Evolutionary conservation across 306 rosid genomes (phyloP), one percentile per base, ranked within the genome.

Genomic region (Astragalus glycyphyllos): DNA sequence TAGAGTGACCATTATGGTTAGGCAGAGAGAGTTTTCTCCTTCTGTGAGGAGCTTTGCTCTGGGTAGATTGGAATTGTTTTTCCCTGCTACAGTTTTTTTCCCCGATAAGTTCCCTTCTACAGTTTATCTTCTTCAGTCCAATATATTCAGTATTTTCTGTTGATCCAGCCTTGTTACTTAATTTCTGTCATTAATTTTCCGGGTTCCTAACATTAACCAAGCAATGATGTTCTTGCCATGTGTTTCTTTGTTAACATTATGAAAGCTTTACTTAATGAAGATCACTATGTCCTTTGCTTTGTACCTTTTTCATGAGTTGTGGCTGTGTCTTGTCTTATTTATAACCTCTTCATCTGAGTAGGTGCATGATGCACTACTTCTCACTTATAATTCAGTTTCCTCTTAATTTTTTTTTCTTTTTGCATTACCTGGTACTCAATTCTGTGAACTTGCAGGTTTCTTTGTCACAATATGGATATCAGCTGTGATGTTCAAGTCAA

Each of bases 401-500:
- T 72, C 68, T 42, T 67, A 26, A 51, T 65, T 46, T 68, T 4
- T 12, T 38, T 56, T 71, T 68, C 60, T 68, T 59, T 46, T 7
- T 50, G 8, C 38, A 31, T 57, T 47, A 31, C 15, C 55, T 47
- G 56, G 58, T 42, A 34, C 31, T 68, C 63, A 35, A 74, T 79
- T 51, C 38, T 65, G 79, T 41, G 37, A 74, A 81, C 71, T 71
- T 88, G 80, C 89, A 89, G 97, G 97, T 71, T 91, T 91, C 80
- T 87, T 95, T 78, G 81, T 89, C 62, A 86, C 91, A 46, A 86
- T 95, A 75, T 91, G 99, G 89, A 80, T 95, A 71, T 84, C 96
- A 20, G 97, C 90, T 84, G 90, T 95, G 78, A 84, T 95, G 99
- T 87, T 78, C 71, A 91, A 92, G 81, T 89, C 99, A 15, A 95